These are phyloP conservation scores for Candida corydali DNA, from an alignment of 805 yeast genomes.

Conservation along the genomic window DNA sequence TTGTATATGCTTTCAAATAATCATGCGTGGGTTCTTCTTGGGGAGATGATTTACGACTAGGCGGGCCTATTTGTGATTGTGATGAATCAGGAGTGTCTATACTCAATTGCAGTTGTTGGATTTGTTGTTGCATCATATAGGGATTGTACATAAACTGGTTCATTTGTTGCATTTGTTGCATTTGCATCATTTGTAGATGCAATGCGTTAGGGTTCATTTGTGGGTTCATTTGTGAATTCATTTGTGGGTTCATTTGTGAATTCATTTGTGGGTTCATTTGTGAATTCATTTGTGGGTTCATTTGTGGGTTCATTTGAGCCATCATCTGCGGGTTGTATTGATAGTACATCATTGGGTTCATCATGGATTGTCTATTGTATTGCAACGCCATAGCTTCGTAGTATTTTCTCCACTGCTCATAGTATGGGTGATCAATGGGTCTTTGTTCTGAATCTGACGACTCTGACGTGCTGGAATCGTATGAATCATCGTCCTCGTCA, in stretches of 20 bases:
- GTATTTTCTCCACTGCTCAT: constrained; percentile 36
- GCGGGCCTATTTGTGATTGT: neutral
- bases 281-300: constrained; percentile 1
- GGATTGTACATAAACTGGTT: constrained; percentile 8
- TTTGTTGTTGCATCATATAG: constrained; percentile 6
- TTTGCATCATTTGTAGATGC: constrained; percentile 9
- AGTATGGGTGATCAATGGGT: constrained; percentile 25
- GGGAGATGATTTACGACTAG: neutral
- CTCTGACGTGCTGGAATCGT: constrained; percentile 10
- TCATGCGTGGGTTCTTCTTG: neutral
- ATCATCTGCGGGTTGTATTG: constrained; percentile 11
- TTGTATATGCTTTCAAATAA: constrained; percentile 7
- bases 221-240: constrained; percentile 2
- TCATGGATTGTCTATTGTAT: constrained; percentile 11
- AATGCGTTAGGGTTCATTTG: constrained; percentile 9
- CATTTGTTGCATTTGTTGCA: constrained; percentile 13
- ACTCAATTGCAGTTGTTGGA: constrained; percentile 7
- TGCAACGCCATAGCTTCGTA: constrained; percentile 24
- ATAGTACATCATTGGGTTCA: constrained; percentile 8
- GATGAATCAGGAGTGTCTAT: too few relatives aligned
- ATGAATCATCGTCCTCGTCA: constrained; percentile 9
- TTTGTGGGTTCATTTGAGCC: constrained; percentile 10
- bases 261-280: constrained; percentile 9
- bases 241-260: constrained; percentile 8
- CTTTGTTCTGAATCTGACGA: constrained; percentile 7